Percentiles rank a stretch among this genome's conserved stretches.
phyloP scores from a whole-genome alignment of 345 rosid genomes.

The Euphorbia peplus region DNA sequence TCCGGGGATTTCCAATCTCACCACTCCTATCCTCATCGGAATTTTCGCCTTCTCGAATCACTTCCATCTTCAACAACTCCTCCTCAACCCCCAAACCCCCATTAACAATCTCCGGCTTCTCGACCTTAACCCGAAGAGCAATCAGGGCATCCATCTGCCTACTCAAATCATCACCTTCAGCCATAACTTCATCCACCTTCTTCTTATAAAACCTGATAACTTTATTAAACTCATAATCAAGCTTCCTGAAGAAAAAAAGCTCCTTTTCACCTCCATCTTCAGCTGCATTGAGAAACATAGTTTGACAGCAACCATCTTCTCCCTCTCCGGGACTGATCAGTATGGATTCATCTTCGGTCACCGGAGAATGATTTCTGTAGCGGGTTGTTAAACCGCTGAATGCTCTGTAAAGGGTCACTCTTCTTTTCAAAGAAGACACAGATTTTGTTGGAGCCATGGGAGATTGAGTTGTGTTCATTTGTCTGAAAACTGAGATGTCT shows the following conservation, averaged over 20 bases:
- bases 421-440: slow-evolving; percentile 29
- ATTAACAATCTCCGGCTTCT: slow-evolving; percentile 38
- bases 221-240: slow-evolving; percentile 71
- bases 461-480: slow-evolving; percentile 14
- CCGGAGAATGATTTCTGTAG: slow-evolving; percentile 28
- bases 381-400: slow-evolving; percentile 65
- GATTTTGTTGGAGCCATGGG: slow-evolving; percentile 14
- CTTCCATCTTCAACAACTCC: slow-evolving; percentile 27
- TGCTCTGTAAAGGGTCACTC: slow-evolving; percentile 53
- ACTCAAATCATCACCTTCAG: slow-evolving; percentile 66
- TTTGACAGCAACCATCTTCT: slow-evolving; percentile 31
- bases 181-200: slow-evolving; percentile 47
- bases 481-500: slow-evolving; percentile 33
- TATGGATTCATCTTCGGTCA: slow-evolving; percentile 54
- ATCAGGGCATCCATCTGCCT: slow-evolving; percentile 74
- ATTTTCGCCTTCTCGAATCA: slow-evolving; percentile 31
- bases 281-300: slow-evolving; percentile 45
- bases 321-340: slow-evolving; percentile 35
- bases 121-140: slow-evolving; percentile 65
- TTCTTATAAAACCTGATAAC: slow-evolving; percentile 49
- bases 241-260: slow-evolving; percentile 49
- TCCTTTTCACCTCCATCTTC: slow-evolving; percentile 62
- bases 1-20: slow-evolving; percentile 10
- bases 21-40: background rate
- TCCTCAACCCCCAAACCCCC: slow-evolving; percentile 14